Base-by-base conservation (phyloP, 2,329 filamentous ascomycete genomes). In the Paraconiothyrium sp. region DNA sequence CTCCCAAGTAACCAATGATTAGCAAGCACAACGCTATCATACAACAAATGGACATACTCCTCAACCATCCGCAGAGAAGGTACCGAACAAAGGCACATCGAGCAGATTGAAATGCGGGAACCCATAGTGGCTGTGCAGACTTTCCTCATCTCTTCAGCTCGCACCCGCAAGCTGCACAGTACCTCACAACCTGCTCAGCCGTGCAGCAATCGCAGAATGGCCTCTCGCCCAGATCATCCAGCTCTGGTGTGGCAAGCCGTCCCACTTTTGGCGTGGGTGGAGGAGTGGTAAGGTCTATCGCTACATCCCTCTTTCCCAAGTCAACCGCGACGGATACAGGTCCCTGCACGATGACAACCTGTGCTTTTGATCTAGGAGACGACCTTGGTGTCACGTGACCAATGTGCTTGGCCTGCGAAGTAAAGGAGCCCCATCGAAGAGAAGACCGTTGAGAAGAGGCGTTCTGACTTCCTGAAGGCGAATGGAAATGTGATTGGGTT, bases 181-280 rank as follows among this genome's bases (percentile, higher is more conserved):
- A 67, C 46, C 63, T 70, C 13, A 63, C 22, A 8, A 63, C 20
- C 47, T 60, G 56, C 20, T 54, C 37, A 24, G 58, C 59, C 1
- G 56, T 44, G 57, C 71, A 74, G 52, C 78, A 79, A 54, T 71
- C 60, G 57, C 78, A 80, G 48, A 80, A 80, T 2, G 64, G 60
- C 4, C 55, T 52, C 20, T 69, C 70, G 2, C 71, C 70, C 11
- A 77, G 27, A 8, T 73, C 69, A 3, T 67, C 59, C 11, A 80
- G 54, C 4, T 79, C 77, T 51, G 77, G 78, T 24, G 77, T 75
- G 22, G 72, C 52, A 41, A 79, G 59, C n/a, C 76, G 68, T 20
- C 50, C 56, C 34, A 73, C 56, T 44, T 67, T 71, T 27, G 78
- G 76, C n/a, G 75, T 75, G 14, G 69, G 66, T 8, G 78, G 78